Conservation (phyloP, 352 stramenopile genomes). For the Pythium aquatile region DNA sequence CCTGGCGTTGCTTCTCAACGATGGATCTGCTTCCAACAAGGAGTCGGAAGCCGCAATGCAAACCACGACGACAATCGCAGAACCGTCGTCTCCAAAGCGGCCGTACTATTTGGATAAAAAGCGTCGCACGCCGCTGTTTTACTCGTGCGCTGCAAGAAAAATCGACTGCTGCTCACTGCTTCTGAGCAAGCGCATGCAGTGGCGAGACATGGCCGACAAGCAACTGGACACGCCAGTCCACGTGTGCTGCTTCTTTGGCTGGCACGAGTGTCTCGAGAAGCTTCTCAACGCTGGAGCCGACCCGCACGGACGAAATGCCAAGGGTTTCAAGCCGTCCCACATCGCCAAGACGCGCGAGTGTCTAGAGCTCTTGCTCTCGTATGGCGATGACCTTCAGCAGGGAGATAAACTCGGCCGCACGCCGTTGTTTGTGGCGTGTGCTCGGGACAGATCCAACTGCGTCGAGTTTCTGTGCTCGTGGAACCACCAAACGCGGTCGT, state of each 20-base stretch:
- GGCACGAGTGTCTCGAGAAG: constrained; percentile 44
- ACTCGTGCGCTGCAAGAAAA: constrained; percentile 51
- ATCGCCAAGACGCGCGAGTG: constrained; percentile 55
- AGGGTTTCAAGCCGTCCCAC: constrained; percentile 67
- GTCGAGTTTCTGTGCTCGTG: constrained; percentile 62
- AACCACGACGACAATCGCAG: not conserved
- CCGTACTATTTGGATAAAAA: constrained; percentile 50
- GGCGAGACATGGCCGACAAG: constrained; percentile 52
- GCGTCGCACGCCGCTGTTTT: constrained; percentile 63
- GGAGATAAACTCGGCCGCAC: constrained; percentile 63
- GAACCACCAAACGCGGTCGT: constrained; percentile 62
- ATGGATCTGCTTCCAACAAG: constrained; percentile 7
- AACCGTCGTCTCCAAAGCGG: not conserved
- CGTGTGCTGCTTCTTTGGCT: constrained; percentile 71
- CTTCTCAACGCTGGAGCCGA: constrained; percentile 54
- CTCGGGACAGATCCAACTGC: constrained; percentile 45
- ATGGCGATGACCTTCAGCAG: constrained; percentile 61
- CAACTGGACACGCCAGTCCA: constrained; percentile 70
- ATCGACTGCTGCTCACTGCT: constrained; percentile 49
- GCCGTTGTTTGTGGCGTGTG: constrained; percentile 64
- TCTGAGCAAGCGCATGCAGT: constrained; percentile 34
- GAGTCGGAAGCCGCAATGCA: constrained; percentile 12
- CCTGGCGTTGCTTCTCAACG: constrained; percentile 32
- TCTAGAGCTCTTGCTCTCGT: constrained; percentile 50
- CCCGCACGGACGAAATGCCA: constrained; percentile 60